A percentile compares a stretch with the other conserved stretches of the same genome.
Conservation (phyloP, 768 basidiomycete genomes). For the Leccinum olivaceopallidum region DNA sequence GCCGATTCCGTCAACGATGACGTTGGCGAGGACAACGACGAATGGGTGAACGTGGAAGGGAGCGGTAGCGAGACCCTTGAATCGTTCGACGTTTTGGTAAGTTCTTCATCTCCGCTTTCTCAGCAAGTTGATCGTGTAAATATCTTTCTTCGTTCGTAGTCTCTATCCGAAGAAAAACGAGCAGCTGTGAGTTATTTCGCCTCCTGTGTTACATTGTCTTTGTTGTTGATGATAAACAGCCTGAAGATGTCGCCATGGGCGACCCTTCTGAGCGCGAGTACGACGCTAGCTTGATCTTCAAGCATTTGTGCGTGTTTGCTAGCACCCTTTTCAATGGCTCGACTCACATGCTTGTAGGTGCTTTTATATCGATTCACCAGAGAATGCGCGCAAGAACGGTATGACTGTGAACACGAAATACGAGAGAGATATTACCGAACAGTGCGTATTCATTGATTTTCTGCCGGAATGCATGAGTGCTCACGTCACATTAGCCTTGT, state of each 20-base stretch:
- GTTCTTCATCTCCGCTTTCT: neutral
- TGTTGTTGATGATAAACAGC: conserved; percentile 10
- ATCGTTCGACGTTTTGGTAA: conserved; percentile 16
- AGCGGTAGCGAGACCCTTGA: conserved; percentile 26
- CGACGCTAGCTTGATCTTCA: conserved; percentile 78
- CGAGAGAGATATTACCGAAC: conserved; percentile 50
- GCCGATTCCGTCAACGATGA: conserved; percentile 71
- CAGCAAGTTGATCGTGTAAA: neutral
- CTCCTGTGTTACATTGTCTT: neutral
- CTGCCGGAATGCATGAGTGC: neutral
- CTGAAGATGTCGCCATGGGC: conserved; percentile 61
- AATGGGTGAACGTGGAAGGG: conserved; percentile 37
- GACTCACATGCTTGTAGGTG: conserved; percentile 45
- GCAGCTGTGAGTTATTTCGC: neutral
- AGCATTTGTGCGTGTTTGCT: conserved; percentile 61
- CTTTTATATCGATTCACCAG: conserved; percentile 86
- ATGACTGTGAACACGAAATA: conserved; percentile 58
- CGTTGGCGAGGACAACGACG: conserved; percentile 33
- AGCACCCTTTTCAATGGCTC: neutral
- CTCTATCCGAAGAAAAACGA: conserved; percentile 11
- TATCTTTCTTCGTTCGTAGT: conserved; percentile 1
- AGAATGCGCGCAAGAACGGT: conserved; percentile 66
- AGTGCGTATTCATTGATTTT: conserved; percentile 40
- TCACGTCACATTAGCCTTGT: conserved; percentile 47
- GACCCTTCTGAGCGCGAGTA: conserved; percentile 76